A percentile compares a stretch with the other conserved stretches of the same genome.
phyloP scores from a whole-genome alignment of 331 rosid species.

The Malus hybrid region DNA sequence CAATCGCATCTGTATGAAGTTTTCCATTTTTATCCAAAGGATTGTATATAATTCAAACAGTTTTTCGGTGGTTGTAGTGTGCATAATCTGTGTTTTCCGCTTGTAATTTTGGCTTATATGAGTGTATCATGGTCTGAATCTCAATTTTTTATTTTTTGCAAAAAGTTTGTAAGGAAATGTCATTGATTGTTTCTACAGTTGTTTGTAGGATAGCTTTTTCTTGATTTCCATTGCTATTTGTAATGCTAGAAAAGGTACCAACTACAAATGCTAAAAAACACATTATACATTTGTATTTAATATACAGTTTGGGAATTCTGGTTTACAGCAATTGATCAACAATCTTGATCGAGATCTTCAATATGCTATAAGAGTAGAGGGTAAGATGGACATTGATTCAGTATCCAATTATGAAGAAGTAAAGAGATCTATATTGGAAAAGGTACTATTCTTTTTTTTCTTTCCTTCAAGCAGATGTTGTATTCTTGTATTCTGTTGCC shows the following conservation, averaged over 20 bases:
- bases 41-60: neutral
- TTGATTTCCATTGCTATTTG: neutral
- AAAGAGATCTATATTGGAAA: slow-evolving; percentile 70
- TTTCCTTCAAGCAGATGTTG: slow-evolving; percentile 8
- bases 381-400: slow-evolving; percentile 75
- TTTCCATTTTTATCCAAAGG: neutral
- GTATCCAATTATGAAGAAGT: slow-evolving; percentile 89
- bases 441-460: slow-evolving; percentile 44
- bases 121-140: neutral
- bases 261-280: neutral
- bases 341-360: slow-evolving; percentile 94
- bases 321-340: slow-evolving; percentile 69
- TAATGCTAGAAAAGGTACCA: no score
- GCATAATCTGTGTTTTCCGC: neutral
- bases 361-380: slow-evolving; percentile 92
- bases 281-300: neutral
- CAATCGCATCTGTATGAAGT: neutral
- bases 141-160: neutral
- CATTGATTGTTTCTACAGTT: neutral
- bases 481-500: slow-evolving; percentile 5
- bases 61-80: neutral
- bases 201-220: neutral
- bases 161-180: neutral
- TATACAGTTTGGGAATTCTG: slow-evolving; percentile 19
- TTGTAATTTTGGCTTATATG: neutral